A percentile compares a stretch with the other conserved stretches of the same genome.
These are phyloP conservation scores for Neurospora cerealis DNA, from an alignment of 495 filamentous ascomycete species.

Conservation along the genomic window DNA sequence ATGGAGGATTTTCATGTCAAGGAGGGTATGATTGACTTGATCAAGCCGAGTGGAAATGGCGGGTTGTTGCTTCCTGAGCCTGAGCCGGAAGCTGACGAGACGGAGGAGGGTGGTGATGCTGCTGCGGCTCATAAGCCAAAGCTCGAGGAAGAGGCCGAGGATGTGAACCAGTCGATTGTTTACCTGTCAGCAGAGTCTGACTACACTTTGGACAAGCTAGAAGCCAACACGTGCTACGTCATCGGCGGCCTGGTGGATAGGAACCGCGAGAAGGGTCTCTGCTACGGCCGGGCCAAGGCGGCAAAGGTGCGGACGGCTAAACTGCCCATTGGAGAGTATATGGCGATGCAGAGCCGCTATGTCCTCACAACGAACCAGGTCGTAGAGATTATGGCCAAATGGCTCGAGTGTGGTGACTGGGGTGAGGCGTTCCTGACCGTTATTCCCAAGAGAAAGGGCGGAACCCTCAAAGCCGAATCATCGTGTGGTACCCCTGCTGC, in stretches of 20 bases:
- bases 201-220: conserved; percentile 66
- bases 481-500: conserved; percentile 5
- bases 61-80: conserved; percentile 7
- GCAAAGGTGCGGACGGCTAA: conserved; percentile 76
- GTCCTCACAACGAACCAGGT: conserved; percentile 93
- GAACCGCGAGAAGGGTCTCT: conserved; percentile 89
- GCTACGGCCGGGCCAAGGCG: conserved; percentile 70
- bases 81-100: conserved; percentile 17
- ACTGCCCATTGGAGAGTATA: conserved; percentile 83
- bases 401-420: conserved; percentile 85
- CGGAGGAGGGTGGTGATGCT: not conserved
- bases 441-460: conserved; percentile 78
- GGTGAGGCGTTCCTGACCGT: conserved; percentile 76
- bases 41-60: conserved; percentile 32
- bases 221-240: conserved; percentile 81
- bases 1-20: conserved; percentile 48
- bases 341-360: conserved; percentile 74
- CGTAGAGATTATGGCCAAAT: conserved; percentile 87
- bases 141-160: conserved; percentile 22
- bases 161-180: conserved; percentile 45
- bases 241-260: conserved; percentile 92
- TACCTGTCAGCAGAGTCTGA: conserved; percentile 85
- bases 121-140: not conserved
- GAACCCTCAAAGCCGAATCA: conserved; percentile 34
- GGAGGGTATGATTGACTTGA: conserved; percentile 39